Evolutionary conservation across 2,329 filamentous ascomycete genomes (phyloP), one percentile per base, ranked within the genome.

Genomic region (Scedosporium apiospermum): DNA sequence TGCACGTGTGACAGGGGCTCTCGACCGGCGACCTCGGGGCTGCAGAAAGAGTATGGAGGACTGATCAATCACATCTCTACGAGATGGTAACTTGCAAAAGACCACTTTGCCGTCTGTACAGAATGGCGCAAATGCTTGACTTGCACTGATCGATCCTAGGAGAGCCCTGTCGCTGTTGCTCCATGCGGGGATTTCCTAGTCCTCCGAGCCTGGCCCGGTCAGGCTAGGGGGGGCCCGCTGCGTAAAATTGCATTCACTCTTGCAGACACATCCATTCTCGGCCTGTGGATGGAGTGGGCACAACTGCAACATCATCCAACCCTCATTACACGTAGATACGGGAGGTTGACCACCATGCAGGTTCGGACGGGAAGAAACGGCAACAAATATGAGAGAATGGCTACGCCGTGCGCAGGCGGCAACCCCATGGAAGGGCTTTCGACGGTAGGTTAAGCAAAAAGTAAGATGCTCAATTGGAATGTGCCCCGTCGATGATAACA

Each of bases 281-380:
- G n/a, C 16, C 44, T 49, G 44, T n/a, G 18, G 16, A 49, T 49
- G 21, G 16, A 49, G 44, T 49, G 44, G 44, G 18, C 18, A 55
- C 51, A 23, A 23, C 44, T 49, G 44, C 44, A 27, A 55, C 51
- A 55, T 30, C 51, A 55, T 55, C 51, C 23, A 55, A 16, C 18
- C 51, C 34, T 26, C 51, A 21, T 55, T 23, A n/a, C n/a, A n/a
- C n/a, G n/a, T n/a, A 21, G 55, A 34, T 58, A 23, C 14, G 55
- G 34, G 12, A 58, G 14, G 55, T 34, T 7, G 27, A 16, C 27
- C 55, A 16, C 27, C 55, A 58, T 58, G 34, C 26, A 58, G 27
- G 55, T 23, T 58, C 16, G 27, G 55, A 41, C 55, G 55, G 55
- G 55, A 58, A 58, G 55, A 58, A 38, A 58, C 27, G 55, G 27